Conservation (phyloP, 257 asterid genomes). For the Perilla frutescens region DNA sequence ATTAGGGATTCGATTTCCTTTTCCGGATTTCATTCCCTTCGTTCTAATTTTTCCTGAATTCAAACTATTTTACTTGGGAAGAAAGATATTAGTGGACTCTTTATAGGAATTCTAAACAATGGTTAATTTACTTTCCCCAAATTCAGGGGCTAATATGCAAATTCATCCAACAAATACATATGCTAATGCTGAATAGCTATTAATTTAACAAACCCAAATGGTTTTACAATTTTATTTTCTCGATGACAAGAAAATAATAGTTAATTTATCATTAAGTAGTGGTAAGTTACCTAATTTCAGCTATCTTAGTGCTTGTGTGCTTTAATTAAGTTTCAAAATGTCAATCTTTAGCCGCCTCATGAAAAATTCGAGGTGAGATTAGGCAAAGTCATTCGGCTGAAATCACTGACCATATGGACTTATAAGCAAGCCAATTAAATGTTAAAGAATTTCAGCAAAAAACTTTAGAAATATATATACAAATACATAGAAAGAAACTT, state of each 20-base stretch:
- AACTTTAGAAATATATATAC: neutral
- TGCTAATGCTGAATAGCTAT: neutral
- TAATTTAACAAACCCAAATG: slow-evolving; percentile 4
- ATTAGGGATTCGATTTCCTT: no score
- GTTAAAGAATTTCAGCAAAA: neutral
- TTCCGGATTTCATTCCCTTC: no score
- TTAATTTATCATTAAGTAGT: neutral
- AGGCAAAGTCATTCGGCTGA: neutral
- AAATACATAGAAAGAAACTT: no score
- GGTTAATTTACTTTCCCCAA: slow-evolving; percentile 26
- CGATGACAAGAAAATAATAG: neutral
- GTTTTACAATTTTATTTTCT: neutral
- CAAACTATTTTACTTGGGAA: neutral
- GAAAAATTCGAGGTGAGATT: slow-evolving; percentile 17
- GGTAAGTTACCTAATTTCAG: slow-evolving; percentile 32
- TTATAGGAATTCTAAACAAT: slow-evolving; percentile 5
- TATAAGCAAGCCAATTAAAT: neutral
- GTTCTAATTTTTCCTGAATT: neutral
- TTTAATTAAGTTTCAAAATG: slow-evolving; percentile 23
- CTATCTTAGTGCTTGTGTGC: slow-evolving; percentile 17
- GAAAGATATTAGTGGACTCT: slow-evolving; percentile 13
- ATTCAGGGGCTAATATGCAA: slow-evolving; percentile 6
- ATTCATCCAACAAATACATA: slow-evolving; percentile 19
- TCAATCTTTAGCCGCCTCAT: slow-evolving; percentile 26
- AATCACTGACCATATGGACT: neutral